phyloP scores from a whole-genome alignment of 163 green algal species.

The Scenedesmus sp. region DNA sequence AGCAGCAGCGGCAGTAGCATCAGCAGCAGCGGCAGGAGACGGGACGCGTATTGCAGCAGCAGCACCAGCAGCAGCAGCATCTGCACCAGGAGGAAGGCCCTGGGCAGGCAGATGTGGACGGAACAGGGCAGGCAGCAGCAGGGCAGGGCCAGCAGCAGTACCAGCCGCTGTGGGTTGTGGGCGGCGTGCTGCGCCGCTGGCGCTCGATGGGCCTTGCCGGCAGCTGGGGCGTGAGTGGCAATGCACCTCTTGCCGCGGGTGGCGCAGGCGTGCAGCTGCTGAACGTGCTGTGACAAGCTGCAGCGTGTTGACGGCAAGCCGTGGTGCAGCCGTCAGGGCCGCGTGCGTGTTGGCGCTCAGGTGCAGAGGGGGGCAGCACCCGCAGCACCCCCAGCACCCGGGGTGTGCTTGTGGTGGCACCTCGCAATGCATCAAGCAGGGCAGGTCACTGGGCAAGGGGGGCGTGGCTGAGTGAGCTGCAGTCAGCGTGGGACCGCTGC shows the following conservation, averaged over 20 bases:
- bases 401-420: too few relatives aligned
- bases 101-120: background rate
- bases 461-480: too few relatives aligned
- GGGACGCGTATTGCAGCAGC: background rate
- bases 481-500: too few relatives aligned
- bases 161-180: slow-evolving; percentile 20
- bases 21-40: background rate
- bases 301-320: too few relatives aligned
- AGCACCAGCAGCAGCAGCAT: background rate
- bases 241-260: background rate
- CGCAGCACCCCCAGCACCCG: too few relatives aligned
- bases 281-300: background rate
- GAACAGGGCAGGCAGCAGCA: background rate
- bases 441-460: too few relatives aligned
- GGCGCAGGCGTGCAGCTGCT: background rate
- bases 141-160: background rate
- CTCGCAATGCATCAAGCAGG: too few relatives aligned
- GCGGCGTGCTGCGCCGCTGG: background rate
- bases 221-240: background rate
- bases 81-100: background rate
- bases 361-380: too few relatives aligned
- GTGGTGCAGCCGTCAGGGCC: too few relatives aligned
- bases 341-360: too few relatives aligned
- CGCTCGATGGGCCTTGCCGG: background rate
- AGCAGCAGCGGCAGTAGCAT: background rate